Evolutionary conservation across 73 alveolate species (phyloP).

Genomic region (Paramecium primaurelia): DNA sequence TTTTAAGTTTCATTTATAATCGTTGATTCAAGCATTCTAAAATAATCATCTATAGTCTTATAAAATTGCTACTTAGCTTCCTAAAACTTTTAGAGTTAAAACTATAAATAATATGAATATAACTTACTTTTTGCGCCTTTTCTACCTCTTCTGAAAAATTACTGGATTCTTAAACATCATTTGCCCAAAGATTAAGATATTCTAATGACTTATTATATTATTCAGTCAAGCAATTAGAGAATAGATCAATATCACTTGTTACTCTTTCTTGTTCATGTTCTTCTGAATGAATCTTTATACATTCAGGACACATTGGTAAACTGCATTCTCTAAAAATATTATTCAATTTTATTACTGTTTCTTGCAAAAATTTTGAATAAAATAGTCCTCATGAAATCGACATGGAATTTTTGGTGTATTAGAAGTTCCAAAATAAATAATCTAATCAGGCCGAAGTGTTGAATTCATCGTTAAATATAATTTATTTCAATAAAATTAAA

Average conservation of each 20-base stretch:
- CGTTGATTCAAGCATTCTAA: neutral
- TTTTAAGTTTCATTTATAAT: neutral
- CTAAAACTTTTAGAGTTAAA: neutral
- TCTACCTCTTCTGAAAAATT: neutral
- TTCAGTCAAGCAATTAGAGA: neutral
- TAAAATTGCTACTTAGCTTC: slow-evolving; percentile 3
- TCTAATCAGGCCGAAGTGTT: neutral
- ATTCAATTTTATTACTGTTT: neutral
- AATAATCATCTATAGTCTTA: neutral
- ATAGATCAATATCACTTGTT: neutral
- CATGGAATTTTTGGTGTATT: slow-evolving; percentile 11
- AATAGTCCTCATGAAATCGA: neutral
- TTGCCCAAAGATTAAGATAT: neutral
- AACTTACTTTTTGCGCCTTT: neutral
- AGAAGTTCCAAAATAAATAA: neutral
- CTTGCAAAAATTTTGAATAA: slow-evolving; percentile 10
- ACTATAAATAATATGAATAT: neutral
- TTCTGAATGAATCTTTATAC: slow-evolving; percentile 14
- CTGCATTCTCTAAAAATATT: neutral
- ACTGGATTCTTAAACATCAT: neutral
- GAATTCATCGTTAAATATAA: neutral
- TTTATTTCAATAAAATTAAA: neutral
- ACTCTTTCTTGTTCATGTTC: neutral
- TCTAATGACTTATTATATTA: neutral
- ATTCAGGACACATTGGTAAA: slow-evolving; percentile 16